Conservation (phyloP, 495 filamentous ascomycete genomes). For the Amorphotheca resinae region DNA sequence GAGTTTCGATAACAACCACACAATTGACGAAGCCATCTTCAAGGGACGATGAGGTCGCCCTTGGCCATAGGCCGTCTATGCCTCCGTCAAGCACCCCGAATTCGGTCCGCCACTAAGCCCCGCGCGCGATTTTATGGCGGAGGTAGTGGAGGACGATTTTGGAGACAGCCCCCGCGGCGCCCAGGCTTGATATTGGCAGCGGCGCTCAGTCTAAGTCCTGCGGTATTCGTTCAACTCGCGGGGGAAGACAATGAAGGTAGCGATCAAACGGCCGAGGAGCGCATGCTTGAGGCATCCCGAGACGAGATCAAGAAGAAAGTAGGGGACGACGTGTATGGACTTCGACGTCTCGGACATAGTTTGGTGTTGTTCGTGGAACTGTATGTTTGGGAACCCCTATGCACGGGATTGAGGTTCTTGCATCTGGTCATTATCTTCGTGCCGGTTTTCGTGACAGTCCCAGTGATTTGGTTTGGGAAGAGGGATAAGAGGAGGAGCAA, state of each 20-base stretch:
- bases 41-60: conserved; percentile 39
- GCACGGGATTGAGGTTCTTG: conserved; percentile 74
- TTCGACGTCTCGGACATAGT: conserved; percentile 38
- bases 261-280: conserved; percentile 62
- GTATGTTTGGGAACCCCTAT: conserved; percentile 76
- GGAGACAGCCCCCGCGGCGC: conserved; percentile 20
- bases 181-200: conserved; percentile 33
- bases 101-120: conserved; percentile 19
- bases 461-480: conserved; percentile 66
- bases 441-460: conserved; percentile 71
- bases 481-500: conserved; percentile 46
- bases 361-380: conserved; percentile 51
- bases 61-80: conserved; percentile 42
- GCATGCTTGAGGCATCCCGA: conserved; percentile 73
- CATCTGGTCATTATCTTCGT: conserved; percentile 82
- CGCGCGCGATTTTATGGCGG: conserved; percentile 9
- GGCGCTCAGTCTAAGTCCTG: conserved; percentile 37
- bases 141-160: conserved; percentile 10
- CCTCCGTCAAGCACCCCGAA: conserved; percentile 25
- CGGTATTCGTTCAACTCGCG: conserved; percentile 60
- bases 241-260: conserved; percentile 47
- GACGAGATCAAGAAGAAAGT: conserved; percentile 60
- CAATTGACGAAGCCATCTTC: conserved; percentile 1
- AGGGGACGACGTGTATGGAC: conserved; percentile 42
- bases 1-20: conserved; percentile 10